These are phyloP conservation scores for Adenanthera pavonina DNA, from an alignment of 306 rosid species.

Conservation along the genomic window DNA sequence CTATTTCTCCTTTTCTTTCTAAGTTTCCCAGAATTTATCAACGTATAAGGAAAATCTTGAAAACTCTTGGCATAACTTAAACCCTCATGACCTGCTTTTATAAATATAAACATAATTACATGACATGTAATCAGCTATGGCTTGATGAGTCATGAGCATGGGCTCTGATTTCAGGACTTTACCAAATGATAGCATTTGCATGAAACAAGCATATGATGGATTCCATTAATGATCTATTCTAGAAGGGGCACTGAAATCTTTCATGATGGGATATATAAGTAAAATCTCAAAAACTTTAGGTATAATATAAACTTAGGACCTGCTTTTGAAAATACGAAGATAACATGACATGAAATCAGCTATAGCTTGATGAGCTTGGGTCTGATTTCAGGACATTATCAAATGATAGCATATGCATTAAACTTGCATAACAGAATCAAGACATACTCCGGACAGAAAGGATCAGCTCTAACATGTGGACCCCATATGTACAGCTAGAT, in stretches of 20 bases:
- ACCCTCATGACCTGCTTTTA: conserved; percentile 29
- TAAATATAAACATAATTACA: conserved; percentile 10
- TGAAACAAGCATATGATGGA: background rate
- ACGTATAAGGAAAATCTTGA: conserved; percentile 22
- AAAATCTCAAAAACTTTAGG: conserved; percentile 19
- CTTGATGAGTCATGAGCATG: conserved; percentile 7
- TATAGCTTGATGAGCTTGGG: conserved; percentile 9
- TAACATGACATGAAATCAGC: conserved; percentile 6
- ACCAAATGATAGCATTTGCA: conserved; percentile 14
- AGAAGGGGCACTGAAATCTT: conserved; percentile 36
- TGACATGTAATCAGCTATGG: conserved; percentile 3
- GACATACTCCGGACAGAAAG: background rate
- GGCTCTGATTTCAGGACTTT: conserved; percentile 7
- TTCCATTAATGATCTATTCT: too few relatives aligned
- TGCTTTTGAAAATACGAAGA: conserved; percentile 25
- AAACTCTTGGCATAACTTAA: conserved; percentile 16
- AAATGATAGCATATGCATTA: conserved; percentile 12
- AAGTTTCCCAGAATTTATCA: too few relatives aligned
- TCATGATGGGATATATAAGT: conserved; percentile 21
- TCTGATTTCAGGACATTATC: conserved; percentile 6
- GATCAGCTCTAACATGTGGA: background rate
- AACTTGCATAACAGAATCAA: conserved; percentile 1
- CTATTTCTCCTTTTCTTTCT: too few relatives aligned
- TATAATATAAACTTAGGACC: conserved; percentile 21
- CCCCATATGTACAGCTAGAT: background rate